Base-by-base conservation (phyloP, 2,329 filamentous ascomycete species). In the Teratosphaeria gauchensis region DNA sequence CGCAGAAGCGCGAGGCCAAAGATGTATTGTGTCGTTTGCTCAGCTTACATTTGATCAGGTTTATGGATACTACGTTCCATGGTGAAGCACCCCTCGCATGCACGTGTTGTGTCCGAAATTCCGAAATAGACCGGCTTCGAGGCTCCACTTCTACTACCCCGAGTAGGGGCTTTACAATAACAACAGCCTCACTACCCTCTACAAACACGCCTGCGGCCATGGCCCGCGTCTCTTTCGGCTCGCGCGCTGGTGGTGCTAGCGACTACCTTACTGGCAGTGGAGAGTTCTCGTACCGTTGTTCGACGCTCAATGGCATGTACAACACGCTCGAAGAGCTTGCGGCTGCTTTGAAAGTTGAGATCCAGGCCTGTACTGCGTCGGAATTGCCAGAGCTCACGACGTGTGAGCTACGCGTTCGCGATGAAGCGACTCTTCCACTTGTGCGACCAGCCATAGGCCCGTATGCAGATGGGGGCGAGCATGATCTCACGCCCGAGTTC, bases 401-500 rank as follows among this genome's bases (percentile, higher is more conserved):
- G 9, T 59, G 63, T 30, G 66, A 69, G 51, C 59, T 70, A 6
- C 59, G 59, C 21, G 57, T 71, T 12, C 56, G 60, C 16, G 58
- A 61, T 30, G 56, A 62, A 42, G 65, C 66, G 4, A 54, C 59
- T 14, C 53, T 70, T 2, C 63, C 66, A 7, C 63, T 71, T 5
- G 51, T 68, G 35, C 62, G 68, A 19, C 68, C 68, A 1, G 58
- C 51, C 38, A 68, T 69, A 19, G 68, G 68, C 16, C 67, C 68
- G 7, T 71, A 71, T 53, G 58, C 66, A 24, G 61, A 68, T 4
- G 65, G 64, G 19, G 65, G 66, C 24, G 59, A 59, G 35, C 64
- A 70, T 35, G 68, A 70, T 57, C 56, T 71, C n/a, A 67, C 68
- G 16, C 46, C 54, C 3, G 64, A 69, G 33, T 71, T 66, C 65